These are phyloP conservation scores for Graphiopsis chlorocephala DNA, from an alignment of 2,329 filamentous ascomycete species.

Conservation along the genomic window DNA sequence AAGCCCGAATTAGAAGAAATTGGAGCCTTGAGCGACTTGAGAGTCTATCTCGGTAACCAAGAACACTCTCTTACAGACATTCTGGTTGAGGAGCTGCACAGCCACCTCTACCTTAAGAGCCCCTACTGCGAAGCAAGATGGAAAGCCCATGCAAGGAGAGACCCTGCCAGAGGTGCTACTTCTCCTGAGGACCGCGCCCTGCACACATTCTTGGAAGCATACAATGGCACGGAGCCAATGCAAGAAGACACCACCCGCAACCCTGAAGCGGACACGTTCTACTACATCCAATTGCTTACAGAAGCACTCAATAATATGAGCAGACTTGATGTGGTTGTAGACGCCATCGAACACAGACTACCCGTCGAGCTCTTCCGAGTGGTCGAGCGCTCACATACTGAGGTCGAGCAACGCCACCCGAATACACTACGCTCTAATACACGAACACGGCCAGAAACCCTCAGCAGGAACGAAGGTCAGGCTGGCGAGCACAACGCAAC, in stretches of 20 bases:
- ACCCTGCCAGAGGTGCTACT: slow-evolving; percentile 28
- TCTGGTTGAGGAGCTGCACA: slow-evolving; percentile 92
- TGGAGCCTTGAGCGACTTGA: slow-evolving; percentile 79
- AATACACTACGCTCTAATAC: slow-evolving; percentile 61
- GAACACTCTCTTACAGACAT: slow-evolving; percentile 92
- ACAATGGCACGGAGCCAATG: slow-evolving; percentile 57
- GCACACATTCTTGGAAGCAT: slow-evolving; percentile 56
- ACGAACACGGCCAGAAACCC: neutral
- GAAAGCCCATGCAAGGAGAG: slow-evolving; percentile 71
- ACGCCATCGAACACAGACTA: slow-evolving; percentile 86
- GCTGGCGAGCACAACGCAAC: slow-evolving; percentile 60
- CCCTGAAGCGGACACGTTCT: slow-evolving; percentile 91
- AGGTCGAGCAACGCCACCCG: slow-evolving; percentile 91
- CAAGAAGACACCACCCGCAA: slow-evolving; percentile 89
- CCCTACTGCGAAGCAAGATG: slow-evolving; percentile 96
- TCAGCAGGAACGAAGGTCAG: slow-evolving; percentile 21
- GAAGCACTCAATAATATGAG: slow-evolving; percentile 89
- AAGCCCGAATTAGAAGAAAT: slow-evolving; percentile 90
- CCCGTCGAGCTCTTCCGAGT: slow-evolving; percentile 92
- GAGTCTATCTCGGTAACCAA: slow-evolving; percentile 87
- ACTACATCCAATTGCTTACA: slow-evolving; percentile 82
- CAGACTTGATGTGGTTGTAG: slow-evolving; percentile 78
- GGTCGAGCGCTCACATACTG: slow-evolving; percentile 90
- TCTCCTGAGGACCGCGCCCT: slow-evolving; percentile 53
- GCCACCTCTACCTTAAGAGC: slow-evolving; percentile 95